Evolutionary conservation across 768 basidiomycete species (phyloP).

Genomic region (Megacollybia marginata): DNA sequence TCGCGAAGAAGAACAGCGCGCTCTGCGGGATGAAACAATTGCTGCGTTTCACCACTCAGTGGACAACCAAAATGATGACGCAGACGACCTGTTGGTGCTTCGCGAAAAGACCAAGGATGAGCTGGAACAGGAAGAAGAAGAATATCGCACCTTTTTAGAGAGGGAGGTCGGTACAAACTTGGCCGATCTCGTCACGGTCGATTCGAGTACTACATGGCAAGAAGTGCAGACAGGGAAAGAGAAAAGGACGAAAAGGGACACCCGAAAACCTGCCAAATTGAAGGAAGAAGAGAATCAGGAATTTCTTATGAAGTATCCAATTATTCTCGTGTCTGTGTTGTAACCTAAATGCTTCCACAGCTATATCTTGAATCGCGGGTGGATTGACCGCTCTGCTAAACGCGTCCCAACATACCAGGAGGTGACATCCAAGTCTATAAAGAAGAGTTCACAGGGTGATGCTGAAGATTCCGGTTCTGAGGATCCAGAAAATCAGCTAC

Average conservation of each 20-base stretch:
- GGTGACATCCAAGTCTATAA: constrained; percentile 41
- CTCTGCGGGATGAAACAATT: constrained; percentile 75
- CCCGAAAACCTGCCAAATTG: constrained; percentile 15
- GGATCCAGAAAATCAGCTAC: constrained; percentile 8
- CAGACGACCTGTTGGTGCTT: constrained; percentile 63
- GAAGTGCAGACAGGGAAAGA: constrained; percentile 16
- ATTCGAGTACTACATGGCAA: constrained; percentile 14
- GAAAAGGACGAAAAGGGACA: constrained; percentile 15
- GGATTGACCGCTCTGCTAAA: constrained; percentile 76
- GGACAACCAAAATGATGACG: constrained; percentile 35
- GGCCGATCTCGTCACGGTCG: constrained; percentile 56
- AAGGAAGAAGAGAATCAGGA: constrained; percentile 73
- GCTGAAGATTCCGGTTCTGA: constrained; percentile 11
- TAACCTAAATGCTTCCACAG: constrained; percentile 29
- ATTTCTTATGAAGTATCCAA: constrained; percentile 80
- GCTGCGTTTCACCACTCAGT: constrained; percentile 64
- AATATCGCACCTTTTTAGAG: constrained; percentile 77
- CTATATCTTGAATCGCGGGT: constrained; percentile 95
- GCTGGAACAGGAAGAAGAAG: constrained; percentile 69
- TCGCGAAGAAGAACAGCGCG: constrained; percentile 71
- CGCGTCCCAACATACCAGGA: constrained; percentile 84
- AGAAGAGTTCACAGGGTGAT: constrained; percentile 24
- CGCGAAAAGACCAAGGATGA: constrained; percentile 78
- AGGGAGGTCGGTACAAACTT: constrained; percentile 78
- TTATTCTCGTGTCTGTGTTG: not conserved